Conservation (phyloP, 305 asterid species). For the Rubia balearica region DNA sequence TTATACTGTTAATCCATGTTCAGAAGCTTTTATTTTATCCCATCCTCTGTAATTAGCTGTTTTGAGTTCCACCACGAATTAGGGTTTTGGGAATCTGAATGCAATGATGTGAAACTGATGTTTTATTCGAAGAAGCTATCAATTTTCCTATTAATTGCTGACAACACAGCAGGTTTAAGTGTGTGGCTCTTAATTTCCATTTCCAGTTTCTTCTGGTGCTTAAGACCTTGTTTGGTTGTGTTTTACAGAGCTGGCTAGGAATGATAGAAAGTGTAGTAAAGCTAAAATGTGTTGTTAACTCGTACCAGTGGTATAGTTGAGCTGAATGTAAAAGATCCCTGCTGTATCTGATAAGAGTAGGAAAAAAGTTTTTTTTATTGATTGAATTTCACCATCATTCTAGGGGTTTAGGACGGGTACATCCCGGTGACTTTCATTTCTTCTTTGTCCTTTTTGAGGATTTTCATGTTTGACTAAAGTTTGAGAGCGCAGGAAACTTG, state of each 20-base stretch:
- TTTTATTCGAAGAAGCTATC: neutral
- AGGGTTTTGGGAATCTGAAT: constrained; percentile 13
- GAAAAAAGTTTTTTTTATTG: neutral
- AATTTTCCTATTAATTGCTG: neutral
- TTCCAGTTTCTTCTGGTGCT: neutral
- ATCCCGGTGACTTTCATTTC: neutral
- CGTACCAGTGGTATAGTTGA: neutral
- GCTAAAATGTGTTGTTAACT: too few species aligned
- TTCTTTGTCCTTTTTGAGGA: neutral
- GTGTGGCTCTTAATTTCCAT: neutral
- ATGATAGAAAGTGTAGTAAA: too few species aligned
- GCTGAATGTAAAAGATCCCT: neutral
- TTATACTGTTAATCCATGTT: neutral
- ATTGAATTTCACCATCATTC: neutral
- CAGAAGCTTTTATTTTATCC: neutral
- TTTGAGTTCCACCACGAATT: neutral
- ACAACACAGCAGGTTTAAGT: neutral
- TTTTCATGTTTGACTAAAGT: too few species aligned
- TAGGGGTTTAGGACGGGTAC: too few species aligned
- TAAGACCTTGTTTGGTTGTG: too few species aligned
- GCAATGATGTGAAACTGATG: neutral
- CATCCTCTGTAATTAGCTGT: neutral
- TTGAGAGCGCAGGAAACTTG: neutral
- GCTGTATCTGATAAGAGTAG: neutral
- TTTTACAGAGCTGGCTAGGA: too few species aligned